Evolutionary conservation across 306 rosid species (phyloP), one percentile per base, ranked within the genome.

Genomic region (Carpinus fangiana): DNA sequence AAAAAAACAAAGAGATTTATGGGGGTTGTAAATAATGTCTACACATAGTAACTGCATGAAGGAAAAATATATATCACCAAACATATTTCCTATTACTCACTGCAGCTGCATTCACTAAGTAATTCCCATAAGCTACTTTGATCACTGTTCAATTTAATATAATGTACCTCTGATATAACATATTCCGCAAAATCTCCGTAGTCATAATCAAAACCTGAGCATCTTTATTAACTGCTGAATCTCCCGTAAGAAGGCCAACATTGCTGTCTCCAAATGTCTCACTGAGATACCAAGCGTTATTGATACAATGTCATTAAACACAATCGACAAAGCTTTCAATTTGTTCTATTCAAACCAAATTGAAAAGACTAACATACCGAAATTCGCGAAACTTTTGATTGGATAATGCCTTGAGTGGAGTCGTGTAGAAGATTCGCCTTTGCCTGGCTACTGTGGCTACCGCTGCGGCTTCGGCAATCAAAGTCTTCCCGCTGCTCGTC

Each of bases 311-410:
- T 78, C 67, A 38, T 31, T 38, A 18, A 66, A 43, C 47, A 52
- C 51, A 80, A 59, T 57, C 57, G 70, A 73, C 18, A 64, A n/a
- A 41, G 28, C 5, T 16, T 47, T 70, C 26, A 6, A 72, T 50
- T 20, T 45, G 69, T 53, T 36, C 48, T 12, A 78, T 54, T 54
- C 53, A 34, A 16, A 36, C 13, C 41, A 41, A 17, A 2, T 14
- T 18, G 48, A 34, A 62, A 46, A 34, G 5, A 68, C 1, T 71
- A 9, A 43, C 79, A 51, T 80, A 95, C 98, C 97, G 96, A 70
- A 95, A 95, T 78, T 95, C 98, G 0, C 98, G 98, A 86, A 92
- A 95, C 88, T 95, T 95, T 90, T 95, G 98, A 81, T 95, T 95
- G 38, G 98, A 95, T 85, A 95, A 84, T 43, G 98, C 98, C 88